A percentile compares a stretch with the other conserved stretches of the same genome.
These are phyloP conservation scores for Cladosporium halotolerans DNA, from an alignment of 2,329 filamentous ascomycete species.

Conservation along the genomic window DNA sequence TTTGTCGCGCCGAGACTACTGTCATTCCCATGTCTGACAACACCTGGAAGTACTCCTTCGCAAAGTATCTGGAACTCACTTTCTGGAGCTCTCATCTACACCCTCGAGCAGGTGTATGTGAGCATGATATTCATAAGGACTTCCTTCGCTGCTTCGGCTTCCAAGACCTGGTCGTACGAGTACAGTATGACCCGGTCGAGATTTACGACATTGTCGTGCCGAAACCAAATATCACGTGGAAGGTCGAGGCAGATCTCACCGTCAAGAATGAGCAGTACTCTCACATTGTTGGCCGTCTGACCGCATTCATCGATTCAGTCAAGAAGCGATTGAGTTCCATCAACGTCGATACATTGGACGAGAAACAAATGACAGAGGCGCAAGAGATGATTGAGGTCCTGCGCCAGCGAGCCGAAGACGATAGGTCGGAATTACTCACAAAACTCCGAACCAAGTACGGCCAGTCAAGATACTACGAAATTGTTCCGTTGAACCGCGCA, in stretches of 20 bases:
- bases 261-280: conserved; percentile 89
- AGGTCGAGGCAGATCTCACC: conserved; percentile 86
- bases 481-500: conserved; percentile 85
- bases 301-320: conserved; percentile 82
- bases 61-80: conserved; percentile 93
- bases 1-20: conserved; percentile 84
- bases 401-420: conserved; percentile 72
- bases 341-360: conserved; percentile 81
- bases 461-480: conserved; percentile 90
- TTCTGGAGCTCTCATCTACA: conserved; percentile 88
- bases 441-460: conserved; percentile 88
- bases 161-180: conserved; percentile 74
- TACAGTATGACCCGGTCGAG: conserved; percentile 90
- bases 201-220: conserved; percentile 93
- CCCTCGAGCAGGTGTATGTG: conserved; percentile 67
- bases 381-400: conserved; percentile 73
- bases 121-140: conserved; percentile 87
- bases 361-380: conserved; percentile 79
- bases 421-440: conserved; percentile 65
- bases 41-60: conserved; percentile 97
- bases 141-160: conserved; percentile 91
- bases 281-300: conserved; percentile 74
- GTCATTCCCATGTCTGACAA: conserved; percentile 86
- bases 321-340: conserved; percentile 79
- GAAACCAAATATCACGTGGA: conserved; percentile 87